Conservation (phyloP, 495 filamentous ascomycete genomes). For the Lasiosphaeria miniovina region DNA sequence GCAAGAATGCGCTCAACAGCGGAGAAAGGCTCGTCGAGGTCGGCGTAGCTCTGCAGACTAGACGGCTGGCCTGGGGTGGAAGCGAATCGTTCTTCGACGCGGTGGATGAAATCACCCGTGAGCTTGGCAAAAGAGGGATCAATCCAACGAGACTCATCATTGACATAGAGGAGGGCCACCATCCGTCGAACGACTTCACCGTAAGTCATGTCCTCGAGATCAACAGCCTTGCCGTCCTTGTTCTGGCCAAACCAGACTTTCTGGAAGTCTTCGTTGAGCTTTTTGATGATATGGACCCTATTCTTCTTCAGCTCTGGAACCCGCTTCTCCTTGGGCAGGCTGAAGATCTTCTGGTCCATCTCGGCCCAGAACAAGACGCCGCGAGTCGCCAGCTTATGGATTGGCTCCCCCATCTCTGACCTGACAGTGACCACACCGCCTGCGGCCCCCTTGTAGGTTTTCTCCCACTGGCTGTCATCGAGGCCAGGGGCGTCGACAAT, state of each 20-base stretch:
- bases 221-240: constrained; percentile 74
- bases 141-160: constrained; percentile 92
- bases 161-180: constrained; percentile 95
- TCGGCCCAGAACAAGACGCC: constrained; percentile 96
- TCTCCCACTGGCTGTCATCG: constrained; percentile 88
- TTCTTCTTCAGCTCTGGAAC: constrained; percentile 88
- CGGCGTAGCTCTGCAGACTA: constrained; percentile 68
- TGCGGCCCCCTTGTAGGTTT: constrained; percentile 88
- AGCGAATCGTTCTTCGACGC: constrained; percentile 91
- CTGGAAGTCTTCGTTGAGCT: constrained; percentile 96
- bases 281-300: constrained; percentile 92
- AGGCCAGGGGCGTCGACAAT: constrained; percentile 88
- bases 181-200: constrained; percentile 86
- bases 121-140: constrained; percentile 77
- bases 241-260: constrained; percentile 99
- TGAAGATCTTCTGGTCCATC: constrained; percentile 98
- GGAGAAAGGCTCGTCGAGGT: constrained; percentile 78
- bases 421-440: constrained; percentile 96
- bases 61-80: constrained; percentile 63
- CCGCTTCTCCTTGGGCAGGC: constrained; percentile 90
- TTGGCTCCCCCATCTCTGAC: constrained; percentile 98
- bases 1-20: constrained; percentile 74
- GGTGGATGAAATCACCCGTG: constrained; percentile 91
- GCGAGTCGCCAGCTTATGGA: constrained; percentile 94
- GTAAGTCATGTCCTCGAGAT: constrained; percentile 98